Evolutionary conservation across 352 stramenopile genomes (phyloP), one percentile per base, ranked within the genome.

Genomic region (Pythium brachiatum): DNA sequence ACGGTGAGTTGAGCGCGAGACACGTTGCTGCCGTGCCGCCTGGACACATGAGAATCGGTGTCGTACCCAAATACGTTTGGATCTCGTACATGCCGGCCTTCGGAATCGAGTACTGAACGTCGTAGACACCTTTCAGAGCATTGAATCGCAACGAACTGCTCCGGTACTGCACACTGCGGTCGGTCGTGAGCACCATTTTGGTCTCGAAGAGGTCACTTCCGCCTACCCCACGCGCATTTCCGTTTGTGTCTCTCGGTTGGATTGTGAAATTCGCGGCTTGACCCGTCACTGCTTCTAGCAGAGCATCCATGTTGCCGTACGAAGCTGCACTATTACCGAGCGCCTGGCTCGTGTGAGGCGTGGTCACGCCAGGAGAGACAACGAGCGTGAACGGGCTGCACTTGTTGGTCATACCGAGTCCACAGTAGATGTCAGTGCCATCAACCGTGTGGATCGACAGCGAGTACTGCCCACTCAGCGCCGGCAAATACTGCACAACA

Each of bases 381-480:
- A 70, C 72, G 6, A 99, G 58, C 5, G 68, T 47, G 62, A 98
- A 99, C 13, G 96, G 96, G 66, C 91, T 98, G 80, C 96, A 99
- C 68, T 98, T 98, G 38, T 92, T 76, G 1, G 81, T 69, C 52
- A 93, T 84, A 20, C 94, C 95, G 1, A 85, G 70, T 0, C 96
- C 96, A 60, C 96, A 98, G 71, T 98, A 99, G 69, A 99, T 99
- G 66, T 98, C 87, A 7, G 86, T 94, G 21, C 86, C 91, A 32
- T 94, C 88, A 25, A 91, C 80, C 11, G 94, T 98, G 51, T 90
- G 87, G 27, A 99, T 85, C 15, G 86, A 94, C 0, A 99, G 58
- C 20, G 71, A 62, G 73, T 98, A 99, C n/a, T 60, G 61, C 0
- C 96, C 96, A 51, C 80, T 90, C 73, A 96, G 55, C 53, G 78